These are phyloP conservation scores for Albophoma yamanashiensis DNA, from an alignment of 2,329 filamentous ascomycete species.

Conservation along the genomic window DNA sequence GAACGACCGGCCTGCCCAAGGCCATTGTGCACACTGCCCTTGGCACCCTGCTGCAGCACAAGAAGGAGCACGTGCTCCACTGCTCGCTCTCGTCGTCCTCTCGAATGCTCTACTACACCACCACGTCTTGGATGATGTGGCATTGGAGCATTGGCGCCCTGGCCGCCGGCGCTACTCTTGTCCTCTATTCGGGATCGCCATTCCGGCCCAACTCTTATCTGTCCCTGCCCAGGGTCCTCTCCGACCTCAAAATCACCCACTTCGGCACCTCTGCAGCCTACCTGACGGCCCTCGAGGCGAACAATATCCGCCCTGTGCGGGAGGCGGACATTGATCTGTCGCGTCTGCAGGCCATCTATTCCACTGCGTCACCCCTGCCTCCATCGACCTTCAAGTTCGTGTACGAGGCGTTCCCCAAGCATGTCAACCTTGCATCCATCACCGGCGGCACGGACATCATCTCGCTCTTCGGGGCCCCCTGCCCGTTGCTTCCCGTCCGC, in stretches of 20 bases:
- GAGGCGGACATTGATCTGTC: slow-evolving; percentile 47
- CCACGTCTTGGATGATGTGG: slow-evolving; percentile 99
- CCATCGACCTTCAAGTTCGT: slow-evolving; percentile 90
- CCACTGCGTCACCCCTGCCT: slow-evolving; percentile 82
- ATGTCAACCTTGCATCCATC: slow-evolving; percentile 84
- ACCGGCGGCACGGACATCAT: slow-evolving; percentile 96
- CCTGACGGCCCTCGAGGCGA: slow-evolving; percentile 80
- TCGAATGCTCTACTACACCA: slow-evolving; percentile 86
- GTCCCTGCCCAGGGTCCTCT: slow-evolving; percentile 72
- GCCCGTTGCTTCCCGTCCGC: slow-evolving; percentile 61
- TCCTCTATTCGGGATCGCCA: slow-evolving; percentile 88
- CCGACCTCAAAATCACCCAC: slow-evolving; percentile 74
- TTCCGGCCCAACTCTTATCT: slow-evolving; percentile 72
- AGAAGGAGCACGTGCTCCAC: slow-evolving; percentile 89
- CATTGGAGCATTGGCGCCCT: slow-evolving; percentile 89
- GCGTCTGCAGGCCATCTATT: slow-evolving; percentile 76
- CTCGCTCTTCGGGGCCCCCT: slow-evolving; percentile 83
- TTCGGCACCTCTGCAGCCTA: slow-evolving; percentile 95
- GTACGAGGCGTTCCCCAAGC: slow-evolving; percentile 68
- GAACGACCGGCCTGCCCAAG: slow-evolving; percentile 80
- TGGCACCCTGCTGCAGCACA: slow-evolving; percentile 88
- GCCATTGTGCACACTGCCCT: slow-evolving; percentile 89
- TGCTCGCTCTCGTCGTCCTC: slow-evolving; percentile 65
- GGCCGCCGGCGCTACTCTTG: slow-evolving; percentile 68
- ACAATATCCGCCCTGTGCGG: slow-evolving; percentile 46